These are phyloP conservation scores for Pyrenochaeta sp. DNA, from an alignment of 2,329 filamentous ascomycete species.

Conservation along the genomic window DNA sequence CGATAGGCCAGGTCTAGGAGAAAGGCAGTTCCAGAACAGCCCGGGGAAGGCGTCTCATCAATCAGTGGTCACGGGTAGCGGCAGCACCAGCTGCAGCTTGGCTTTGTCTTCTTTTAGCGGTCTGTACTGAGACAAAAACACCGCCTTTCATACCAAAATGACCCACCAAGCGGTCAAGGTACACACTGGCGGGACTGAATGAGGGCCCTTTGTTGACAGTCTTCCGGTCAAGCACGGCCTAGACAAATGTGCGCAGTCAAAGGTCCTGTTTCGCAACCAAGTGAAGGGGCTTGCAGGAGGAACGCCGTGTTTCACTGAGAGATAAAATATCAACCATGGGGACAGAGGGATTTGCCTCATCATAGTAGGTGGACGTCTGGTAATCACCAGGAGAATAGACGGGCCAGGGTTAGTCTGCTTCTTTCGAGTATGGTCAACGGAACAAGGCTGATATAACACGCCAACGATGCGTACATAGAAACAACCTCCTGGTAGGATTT, in stretches of 20 bases:
- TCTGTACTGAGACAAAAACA: slow-evolving; percentile 41
- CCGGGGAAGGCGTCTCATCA: slow-evolving; percentile 10
- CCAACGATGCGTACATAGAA: slow-evolving; percentile 27
- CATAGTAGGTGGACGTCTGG: neutral
- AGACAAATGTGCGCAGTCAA: slow-evolving; percentile 19
- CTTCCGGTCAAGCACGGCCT: slow-evolving; percentile 30
- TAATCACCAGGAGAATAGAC: slow-evolving; percentile 1
- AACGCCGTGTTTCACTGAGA: slow-evolving; percentile 17
- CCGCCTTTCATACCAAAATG: slow-evolving; percentile 20
- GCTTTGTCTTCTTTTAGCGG: slow-evolving; percentile 32
- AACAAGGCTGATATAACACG: slow-evolving; percentile 21
- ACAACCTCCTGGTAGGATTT: slow-evolving; percentile 10
- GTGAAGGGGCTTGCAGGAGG: slow-evolving; percentile 22
- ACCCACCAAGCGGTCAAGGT: slow-evolving; percentile 21
- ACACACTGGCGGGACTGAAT: slow-evolving; percentile 17
- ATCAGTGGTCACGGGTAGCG: slow-evolving; percentile 21
- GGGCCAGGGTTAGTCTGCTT: slow-evolving; percentile 8
- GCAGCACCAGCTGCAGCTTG: slow-evolving; percentile 32
- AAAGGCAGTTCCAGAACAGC: slow-evolving; percentile 23
- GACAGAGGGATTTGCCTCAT: neutral
- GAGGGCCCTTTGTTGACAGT: slow-evolving; percentile 25
- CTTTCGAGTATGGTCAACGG: slow-evolving; percentile 37
- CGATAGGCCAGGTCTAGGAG: slow-evolving; percentile 14
- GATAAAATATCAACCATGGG: neutral
- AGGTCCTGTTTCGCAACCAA: slow-evolving; percentile 8